A percentile compares a stretch with the other conserved stretches of the same genome.
phyloP scores from a whole-genome alignment of 768 basidiomycete genomes.

The Coprinellus aureogranulatus region DNA sequence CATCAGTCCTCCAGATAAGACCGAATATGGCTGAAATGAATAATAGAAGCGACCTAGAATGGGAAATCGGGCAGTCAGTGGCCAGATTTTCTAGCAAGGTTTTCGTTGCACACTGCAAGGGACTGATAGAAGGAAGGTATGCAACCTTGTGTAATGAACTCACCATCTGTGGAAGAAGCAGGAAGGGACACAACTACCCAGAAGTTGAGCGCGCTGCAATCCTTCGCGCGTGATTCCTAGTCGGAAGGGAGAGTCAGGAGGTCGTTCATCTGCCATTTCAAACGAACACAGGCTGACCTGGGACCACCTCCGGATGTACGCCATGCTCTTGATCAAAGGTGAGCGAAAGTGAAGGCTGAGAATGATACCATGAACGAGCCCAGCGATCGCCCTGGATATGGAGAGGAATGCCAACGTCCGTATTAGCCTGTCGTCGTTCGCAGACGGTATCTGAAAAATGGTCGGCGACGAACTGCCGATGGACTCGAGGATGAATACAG shows the following conservation, averaged over 20 bases:
- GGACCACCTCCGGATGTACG: background rate
- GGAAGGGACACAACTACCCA: background rate
- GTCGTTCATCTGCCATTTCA: too few species aligned
- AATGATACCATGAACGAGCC: background rate
- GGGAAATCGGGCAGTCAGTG: too few species aligned
- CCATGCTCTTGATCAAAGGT: background rate
- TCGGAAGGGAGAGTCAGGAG: too few species aligned
- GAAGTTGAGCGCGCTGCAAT: too few species aligned
- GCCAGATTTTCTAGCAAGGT: too few species aligned
- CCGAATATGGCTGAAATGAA: background rate
- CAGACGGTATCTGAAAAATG: background rate
- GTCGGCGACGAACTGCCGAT: background rate
- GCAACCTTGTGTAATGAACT: background rate
- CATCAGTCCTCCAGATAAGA: background rate
- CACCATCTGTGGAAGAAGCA: background rate
- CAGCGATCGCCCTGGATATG: background rate
- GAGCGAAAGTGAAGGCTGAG: background rate
- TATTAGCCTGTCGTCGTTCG: background rate
- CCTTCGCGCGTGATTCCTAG: background rate
- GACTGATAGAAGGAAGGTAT: too few species aligned
- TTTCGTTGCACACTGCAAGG: too few species aligned
- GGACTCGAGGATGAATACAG: too few species aligned
- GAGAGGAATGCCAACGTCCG: background rate
- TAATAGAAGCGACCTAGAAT: background rate
- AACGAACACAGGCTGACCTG: background rate